A percentile compares a stretch with the other conserved stretches of the same genome.
phyloP scores from a whole-genome alignment of 106 monocot species.

The Platanthera guangdongensis region DNA sequence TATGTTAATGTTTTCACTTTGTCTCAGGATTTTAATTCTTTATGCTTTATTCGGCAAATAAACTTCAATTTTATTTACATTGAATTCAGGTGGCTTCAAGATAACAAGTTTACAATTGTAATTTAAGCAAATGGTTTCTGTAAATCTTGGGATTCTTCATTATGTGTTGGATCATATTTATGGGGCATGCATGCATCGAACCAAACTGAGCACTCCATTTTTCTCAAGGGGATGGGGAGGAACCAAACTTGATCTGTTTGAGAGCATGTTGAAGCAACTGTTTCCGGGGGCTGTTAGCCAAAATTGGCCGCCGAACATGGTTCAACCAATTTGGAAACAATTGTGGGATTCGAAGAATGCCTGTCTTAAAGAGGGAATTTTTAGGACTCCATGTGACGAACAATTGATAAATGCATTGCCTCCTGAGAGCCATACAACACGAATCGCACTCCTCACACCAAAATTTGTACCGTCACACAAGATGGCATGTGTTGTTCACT shows the following conservation, averaged over 20 bases:
- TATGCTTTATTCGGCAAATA: background rate
- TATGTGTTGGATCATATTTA: slow-evolving; percentile 93
- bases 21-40: background rate
- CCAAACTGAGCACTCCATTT: slow-evolving; percentile 77
- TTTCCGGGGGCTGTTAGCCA: slow-evolving; percentile 51
- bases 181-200: slow-evolving; percentile 74
- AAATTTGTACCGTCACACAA: slow-evolving; percentile 70
- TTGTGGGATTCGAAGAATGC: slow-evolving; percentile 91
- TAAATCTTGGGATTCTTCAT: slow-evolving; percentile 77
- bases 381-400: slow-evolving; percentile 75
- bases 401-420: slow-evolving; percentile 65
- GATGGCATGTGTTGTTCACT: slow-evolving; percentile 95
- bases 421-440: slow-evolving; percentile 72
- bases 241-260: slow-evolving; percentile 78
- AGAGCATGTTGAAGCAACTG: slow-evolving; percentile 80
- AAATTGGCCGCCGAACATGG: slow-evolving; percentile 52
- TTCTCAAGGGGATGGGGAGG: slow-evolving; percentile 99
- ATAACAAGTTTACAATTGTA: background rate
- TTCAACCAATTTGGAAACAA: slow-evolving; percentile 76
- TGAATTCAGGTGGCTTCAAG: background rate
- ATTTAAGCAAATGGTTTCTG: slow-evolving; percentile 48
- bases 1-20: background rate
- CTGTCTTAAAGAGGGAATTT: slow-evolving; percentile 72
- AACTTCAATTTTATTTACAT: background rate
- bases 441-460: slow-evolving; percentile 85